Conservation (phyloP, 2,329 filamentous ascomycete genomes). For the Xylariaceae sp. region DNA sequence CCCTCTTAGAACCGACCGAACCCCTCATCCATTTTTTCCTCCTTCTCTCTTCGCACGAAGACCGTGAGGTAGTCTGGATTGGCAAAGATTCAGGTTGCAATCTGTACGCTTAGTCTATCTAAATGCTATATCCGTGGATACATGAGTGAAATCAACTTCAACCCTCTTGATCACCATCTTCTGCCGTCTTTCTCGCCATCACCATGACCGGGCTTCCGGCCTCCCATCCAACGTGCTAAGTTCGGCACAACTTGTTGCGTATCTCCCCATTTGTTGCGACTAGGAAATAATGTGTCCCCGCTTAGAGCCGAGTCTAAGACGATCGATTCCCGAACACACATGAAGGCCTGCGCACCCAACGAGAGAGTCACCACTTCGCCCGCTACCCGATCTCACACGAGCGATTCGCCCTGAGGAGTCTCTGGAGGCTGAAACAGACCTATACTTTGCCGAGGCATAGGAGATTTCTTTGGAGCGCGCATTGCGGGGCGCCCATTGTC, state of each 20-base stretch:
- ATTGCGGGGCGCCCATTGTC: constrained; percentile 1
- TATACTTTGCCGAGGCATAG: background rate
- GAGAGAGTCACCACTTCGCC: background rate
- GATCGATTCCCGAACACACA: constrained; percentile 1
- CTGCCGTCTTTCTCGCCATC: background rate
- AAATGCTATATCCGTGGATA: background rate
- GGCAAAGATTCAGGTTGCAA: background rate
- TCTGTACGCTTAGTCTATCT: background rate
- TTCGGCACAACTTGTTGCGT: background rate
- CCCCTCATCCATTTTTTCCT: background rate
- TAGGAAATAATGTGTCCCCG: constrained; percentile 11
- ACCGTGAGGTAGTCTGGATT: background rate
- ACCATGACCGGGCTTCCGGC: constrained; percentile 1
- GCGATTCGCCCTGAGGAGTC: background rate
- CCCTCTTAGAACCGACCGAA: background rate
- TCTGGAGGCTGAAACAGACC: background rate
- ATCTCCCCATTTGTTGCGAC: constrained; percentile 1
- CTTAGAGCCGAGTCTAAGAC: constrained; percentile 6
- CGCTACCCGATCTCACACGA: background rate
- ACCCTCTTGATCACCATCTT: background rate
- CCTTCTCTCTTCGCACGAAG: background rate
- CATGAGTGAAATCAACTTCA: background rate
- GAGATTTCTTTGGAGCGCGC: background rate
- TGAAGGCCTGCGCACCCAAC: constrained; percentile 1
- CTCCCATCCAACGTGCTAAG: constrained; percentile 3